A percentile compares a stretch with the other conserved stretches of the same genome.
Evolutionary conservation across 176 grass and related monocot genomes (phyloP).

Genomic region (Coix lacrymajobi): DNA sequence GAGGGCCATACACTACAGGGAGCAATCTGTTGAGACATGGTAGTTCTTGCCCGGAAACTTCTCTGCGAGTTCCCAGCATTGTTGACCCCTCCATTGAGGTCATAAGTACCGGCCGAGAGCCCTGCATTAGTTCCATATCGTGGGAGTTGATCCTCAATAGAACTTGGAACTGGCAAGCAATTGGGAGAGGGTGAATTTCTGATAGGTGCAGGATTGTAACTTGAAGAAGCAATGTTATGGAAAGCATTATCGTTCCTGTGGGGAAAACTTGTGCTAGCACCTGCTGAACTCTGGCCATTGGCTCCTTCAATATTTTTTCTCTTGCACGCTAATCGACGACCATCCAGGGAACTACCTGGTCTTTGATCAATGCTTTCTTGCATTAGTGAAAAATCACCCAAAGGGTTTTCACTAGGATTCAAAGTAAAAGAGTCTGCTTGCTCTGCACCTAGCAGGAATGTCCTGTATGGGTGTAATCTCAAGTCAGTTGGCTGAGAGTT

Average conservation of each 20-base stretch:
- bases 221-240: conserved; percentile 42
- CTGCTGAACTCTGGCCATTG: conserved; percentile 46
- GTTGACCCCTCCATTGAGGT: conserved; percentile 13
- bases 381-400: conserved; percentile 41
- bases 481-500: conserved; percentile 27
- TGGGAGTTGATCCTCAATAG: conserved; percentile 42
- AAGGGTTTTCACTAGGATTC: conserved; percentile 33
- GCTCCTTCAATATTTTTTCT: conserved; percentile 73
- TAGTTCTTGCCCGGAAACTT: conserved; percentile 61
- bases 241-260: conserved; percentile 41
- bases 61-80: conserved; percentile 38
- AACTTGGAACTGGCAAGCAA: conserved; percentile 32
- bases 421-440: conserved; percentile 37
- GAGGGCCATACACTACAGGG: conserved; percentile 42
- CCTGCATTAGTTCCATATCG: conserved; percentile 25
- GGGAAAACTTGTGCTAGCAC: conserved; percentile 43
- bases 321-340: conserved; percentile 60
- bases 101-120: conserved; percentile 33
- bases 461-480: conserved; percentile 46
- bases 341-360: conserved; percentile 53
- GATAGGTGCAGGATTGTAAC: conserved; percentile 27
- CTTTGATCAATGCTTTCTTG: conserved; percentile 44
- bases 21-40: conserved; percentile 24
- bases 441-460: conserved; percentile 33
- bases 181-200: conserved; percentile 34